Evolutionary conservation across 768 basidiomycete genomes (phyloP).

Genomic region (Scleroderma bovista): DNA sequence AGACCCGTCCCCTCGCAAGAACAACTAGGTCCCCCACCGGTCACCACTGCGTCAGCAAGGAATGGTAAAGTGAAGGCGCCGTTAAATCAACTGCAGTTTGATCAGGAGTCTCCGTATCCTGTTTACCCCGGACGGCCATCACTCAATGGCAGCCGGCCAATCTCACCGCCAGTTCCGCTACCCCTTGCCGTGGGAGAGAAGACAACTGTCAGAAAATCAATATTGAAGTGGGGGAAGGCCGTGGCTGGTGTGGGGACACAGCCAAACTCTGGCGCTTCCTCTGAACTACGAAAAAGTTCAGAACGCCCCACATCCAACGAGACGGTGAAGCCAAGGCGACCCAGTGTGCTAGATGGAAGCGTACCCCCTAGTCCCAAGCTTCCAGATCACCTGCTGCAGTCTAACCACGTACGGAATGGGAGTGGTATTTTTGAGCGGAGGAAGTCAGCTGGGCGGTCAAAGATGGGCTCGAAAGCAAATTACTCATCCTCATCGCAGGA

Average conservation of each 20-base stretch:
- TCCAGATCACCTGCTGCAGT: conserved; percentile 43
- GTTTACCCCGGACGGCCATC: conserved; percentile 29
- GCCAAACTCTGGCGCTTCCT: conserved; percentile 23
- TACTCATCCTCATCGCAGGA: conserved; percentile 29
- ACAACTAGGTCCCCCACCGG: conserved; percentile 17
- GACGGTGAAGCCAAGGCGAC: conserved; percentile 37
- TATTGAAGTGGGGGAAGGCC: conserved; percentile 61
- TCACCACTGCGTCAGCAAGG: conserved; percentile 19
- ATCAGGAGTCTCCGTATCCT: conserved; percentile 72
- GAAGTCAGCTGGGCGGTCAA: conserved; percentile 16
- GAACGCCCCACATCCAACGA: conserved; percentile 33
- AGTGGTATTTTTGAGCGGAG: conserved; percentile 27
- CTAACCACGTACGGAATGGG: conserved; percentile 28
- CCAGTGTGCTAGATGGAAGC: conserved; percentile 40
- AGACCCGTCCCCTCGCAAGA: conserved; percentile 28
- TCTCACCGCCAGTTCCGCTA: conserved; percentile 16
- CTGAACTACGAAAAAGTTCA: conserved; percentile 34
- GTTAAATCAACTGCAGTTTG: conserved; percentile 54
- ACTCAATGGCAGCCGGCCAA: conserved; percentile 28
- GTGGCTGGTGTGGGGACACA: conserved; percentile 32
- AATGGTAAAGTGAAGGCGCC: conserved; percentile 20
- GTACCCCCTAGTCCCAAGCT: conserved; percentile 63
- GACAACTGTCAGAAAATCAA: conserved; percentile 56
- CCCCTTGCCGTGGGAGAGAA: conserved; percentile 40
- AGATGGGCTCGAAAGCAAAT: conserved; percentile 13